A percentile compares a stretch with the other conserved stretches of the same genome.
Conservation (phyloP, 495 filamentous ascomycete genomes). For the Aspergillus homomorphus region DNA sequence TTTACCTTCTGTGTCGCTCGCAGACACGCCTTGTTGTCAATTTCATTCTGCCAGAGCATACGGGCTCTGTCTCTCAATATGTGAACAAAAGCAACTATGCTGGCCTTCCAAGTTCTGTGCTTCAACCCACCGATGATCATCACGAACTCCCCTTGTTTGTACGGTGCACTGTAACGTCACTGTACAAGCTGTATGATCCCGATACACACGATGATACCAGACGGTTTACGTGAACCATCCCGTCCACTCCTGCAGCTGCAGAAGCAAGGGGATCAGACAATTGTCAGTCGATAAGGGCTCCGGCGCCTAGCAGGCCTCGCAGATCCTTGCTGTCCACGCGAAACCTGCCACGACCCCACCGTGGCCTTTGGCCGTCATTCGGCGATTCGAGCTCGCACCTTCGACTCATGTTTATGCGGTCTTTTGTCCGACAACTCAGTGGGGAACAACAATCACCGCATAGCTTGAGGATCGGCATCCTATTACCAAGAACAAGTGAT, state of each 20-base stretch:
- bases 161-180: too few relatives aligned
- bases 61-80: not conserved
- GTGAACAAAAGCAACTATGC: not conserved
- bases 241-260: not conserved
- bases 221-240: not conserved
- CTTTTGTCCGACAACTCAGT: not conserved
- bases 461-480: not conserved
- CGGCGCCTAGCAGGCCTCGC: not conserved
- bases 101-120: too few relatives aligned
- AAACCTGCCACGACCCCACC: conserved; percentile 3
- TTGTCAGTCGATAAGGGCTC: not conserved
- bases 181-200: too few relatives aligned
- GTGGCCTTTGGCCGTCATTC: not conserved
- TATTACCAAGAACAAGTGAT: not conserved
- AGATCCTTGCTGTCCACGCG: conserved; percentile 25
- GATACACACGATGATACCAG: too few relatives aligned
- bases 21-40: not conserved
- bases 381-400: not conserved
- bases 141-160: too few relatives aligned
- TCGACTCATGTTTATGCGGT: not conserved
- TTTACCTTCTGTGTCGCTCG: not conserved
- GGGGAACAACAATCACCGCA: not conserved
- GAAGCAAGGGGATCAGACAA: conserved; percentile 2
- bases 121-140: too few relatives aligned
- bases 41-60: too few relatives aligned